Evolutionary conservation across 2,329 filamentous ascomycete genomes (phyloP).

Genomic region (Phialophora expanda): DNA sequence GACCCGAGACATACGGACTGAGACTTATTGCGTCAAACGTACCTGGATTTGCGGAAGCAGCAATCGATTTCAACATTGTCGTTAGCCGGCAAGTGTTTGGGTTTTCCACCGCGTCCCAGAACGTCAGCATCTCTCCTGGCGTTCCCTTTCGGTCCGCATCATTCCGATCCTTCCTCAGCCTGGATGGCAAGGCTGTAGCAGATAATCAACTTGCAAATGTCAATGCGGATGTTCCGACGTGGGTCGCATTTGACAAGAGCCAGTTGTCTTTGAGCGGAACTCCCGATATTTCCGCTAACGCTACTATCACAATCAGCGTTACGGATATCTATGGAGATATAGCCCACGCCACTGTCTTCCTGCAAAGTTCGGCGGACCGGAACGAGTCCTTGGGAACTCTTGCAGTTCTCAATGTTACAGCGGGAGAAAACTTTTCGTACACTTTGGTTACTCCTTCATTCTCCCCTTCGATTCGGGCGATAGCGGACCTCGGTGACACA

Average conservation of each 20-base stretch:
- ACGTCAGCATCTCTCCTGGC: conserved; percentile 63
- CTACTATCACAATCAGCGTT: conserved; percentile 67
- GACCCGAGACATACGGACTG: conserved; percentile 74
- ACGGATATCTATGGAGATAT: conserved; percentile 65
- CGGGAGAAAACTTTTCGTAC: conserved; percentile 54
- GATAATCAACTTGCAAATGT: conserved; percentile 59
- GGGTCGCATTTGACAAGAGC: conserved; percentile 69
- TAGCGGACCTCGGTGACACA: conserved; percentile 8
- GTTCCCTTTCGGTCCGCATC: conserved; percentile 59
- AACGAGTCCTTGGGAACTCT: conserved; percentile 49
- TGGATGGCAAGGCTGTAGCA: conserved; percentile 62
- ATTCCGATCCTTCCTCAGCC: conserved; percentile 58
- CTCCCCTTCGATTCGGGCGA: conserved; percentile 13
- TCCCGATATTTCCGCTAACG: conserved; percentile 61
- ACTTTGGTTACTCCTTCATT: conserved; percentile 10
- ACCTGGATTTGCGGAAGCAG: conserved; percentile 73
- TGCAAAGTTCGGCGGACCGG: conserved; percentile 48
- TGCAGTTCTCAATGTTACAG: conserved; percentile 56
- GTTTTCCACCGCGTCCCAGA: conserved; percentile 63
- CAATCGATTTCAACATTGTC: conserved; percentile 70
- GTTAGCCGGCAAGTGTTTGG: conserved; percentile 73
- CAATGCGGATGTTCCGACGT: conserved; percentile 64
- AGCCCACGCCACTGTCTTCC: conserved; percentile 61
- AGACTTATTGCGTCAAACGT: conserved; percentile 79
- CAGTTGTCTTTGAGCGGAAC: conserved; percentile 69